Evolutionary conservation across 345 rosid genomes (phyloP), one percentile per base, ranked within the genome.

Genomic region (Brassica incana): DNA sequence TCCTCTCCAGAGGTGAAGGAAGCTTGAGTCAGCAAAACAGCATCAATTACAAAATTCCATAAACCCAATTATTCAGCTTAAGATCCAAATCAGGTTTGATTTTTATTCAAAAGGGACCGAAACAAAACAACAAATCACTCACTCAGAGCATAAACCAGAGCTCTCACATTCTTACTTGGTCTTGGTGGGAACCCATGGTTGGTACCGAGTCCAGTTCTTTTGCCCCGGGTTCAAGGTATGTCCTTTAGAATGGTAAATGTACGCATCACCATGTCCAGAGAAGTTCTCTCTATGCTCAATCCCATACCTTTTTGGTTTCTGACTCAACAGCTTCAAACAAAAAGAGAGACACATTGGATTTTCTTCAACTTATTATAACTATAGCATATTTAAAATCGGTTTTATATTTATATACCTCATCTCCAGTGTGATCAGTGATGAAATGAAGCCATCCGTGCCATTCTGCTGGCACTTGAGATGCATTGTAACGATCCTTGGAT

Each of bases 361-460:
- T 48, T 6, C 32, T 32, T 16, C 43, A 62, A 52, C 60, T 12
- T 4, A 52, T 15, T 4, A 36, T 30, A 14, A 0, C n/a, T 14
- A 60, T 7, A 54, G 6, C 45, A 2, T 4, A 36, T 25, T 8
- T 8, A 43, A 29, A 69, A 36, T 18, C 60, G n/a, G 20, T 30
- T 50, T 48, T 5, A 58, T 5, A 50, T 25, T 63, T 76, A 81
- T 86, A 27, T 59, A 88, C 98, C 92, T 95, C 93, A 64, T 95
- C 99, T 59, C 99, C 97, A 5, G 99, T 95, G 84, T 89, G 96
- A 86, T 95, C 98, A 14, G 98, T 95, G 77, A 95, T 80, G 83
- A 59, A 83, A 80, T 95, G 99, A 74, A 95, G 97, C 99, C 97
- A 95, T 12, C 97, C 96, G n/a, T 95, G 99, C 99, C 99, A 93